phyloP scores from a whole-genome alignment of 495 filamentous ascomycete species.

The Amphirosellinia nigrospora region DNA sequence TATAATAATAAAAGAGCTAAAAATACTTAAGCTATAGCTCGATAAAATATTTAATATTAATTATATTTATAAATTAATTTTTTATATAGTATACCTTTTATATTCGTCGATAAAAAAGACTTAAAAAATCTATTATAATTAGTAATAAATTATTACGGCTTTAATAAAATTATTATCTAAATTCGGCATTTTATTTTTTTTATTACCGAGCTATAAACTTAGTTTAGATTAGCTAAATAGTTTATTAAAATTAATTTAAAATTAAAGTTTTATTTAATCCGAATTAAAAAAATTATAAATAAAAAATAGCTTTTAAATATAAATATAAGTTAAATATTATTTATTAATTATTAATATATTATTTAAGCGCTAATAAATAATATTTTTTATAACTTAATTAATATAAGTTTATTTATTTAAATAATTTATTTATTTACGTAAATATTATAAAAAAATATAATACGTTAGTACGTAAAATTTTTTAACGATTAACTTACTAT shows the following conservation, averaged over 20 bases:
- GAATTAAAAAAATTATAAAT: not conserved
- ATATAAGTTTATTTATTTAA: not conserved
- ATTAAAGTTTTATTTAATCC: no score
- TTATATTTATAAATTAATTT: no score
- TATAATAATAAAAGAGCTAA: not conserved
- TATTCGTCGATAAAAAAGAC: no score
- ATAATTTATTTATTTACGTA: not conserved
- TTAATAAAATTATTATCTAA: not conserved
- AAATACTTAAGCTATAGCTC: not conserved
- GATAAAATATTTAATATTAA: no score
- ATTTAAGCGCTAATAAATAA: not conserved
- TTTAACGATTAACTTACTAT: not conserved
- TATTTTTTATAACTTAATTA: not conserved
- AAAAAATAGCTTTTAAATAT: not conserved
- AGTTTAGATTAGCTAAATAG: conserved; percentile 1
- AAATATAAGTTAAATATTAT: not conserved
- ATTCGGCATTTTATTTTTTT: not conserved
- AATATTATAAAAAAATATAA: not conserved
- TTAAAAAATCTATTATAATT: no score
- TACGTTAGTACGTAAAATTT: not conserved
- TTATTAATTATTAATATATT: not conserved
- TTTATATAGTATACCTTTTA: no score
- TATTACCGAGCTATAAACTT: not conserved
- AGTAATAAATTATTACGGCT: not conserved
- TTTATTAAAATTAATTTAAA: conserved; percentile 1